Evolutionary conservation across 495 filamentous ascomycete species (phyloP), one percentile per base, ranked within the genome.

Genomic region (Entonaema liquescens): DNA sequence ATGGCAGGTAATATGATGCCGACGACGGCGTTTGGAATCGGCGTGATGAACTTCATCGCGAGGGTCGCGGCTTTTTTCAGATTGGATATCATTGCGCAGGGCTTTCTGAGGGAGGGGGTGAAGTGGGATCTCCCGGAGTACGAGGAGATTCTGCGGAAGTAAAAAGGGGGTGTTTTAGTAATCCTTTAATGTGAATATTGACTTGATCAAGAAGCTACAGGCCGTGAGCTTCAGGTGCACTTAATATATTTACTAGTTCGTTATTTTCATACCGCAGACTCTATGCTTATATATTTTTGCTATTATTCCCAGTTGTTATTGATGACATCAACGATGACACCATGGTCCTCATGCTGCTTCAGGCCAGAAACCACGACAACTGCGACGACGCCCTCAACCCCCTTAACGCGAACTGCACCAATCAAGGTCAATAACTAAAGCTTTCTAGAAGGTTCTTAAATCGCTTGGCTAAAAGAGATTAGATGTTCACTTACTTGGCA

Each of bases 291-390:
- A n/a, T n/a, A 15, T 53, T 53, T 3, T 3, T 3, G 12, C 1
- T 29, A 7, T 71, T 25, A 74, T 61, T 53, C 54, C 77, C 77
- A 82, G 52, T 80, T 83, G 59, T 87, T 85, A 70, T 80, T 78
- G 42, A 94, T 79, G 7, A 86, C 86, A 77, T 92, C 87, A 2
- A 91, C 85, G 66, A 93, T 86, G 49, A 93, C 87, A 40, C 85
- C 85, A 82, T 95, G 92, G 79, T 93, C 91, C 78, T 93, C 86
- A 76, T 92, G 85, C 79, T 92, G 90, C 81, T 87, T 89, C 79
- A 94, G 79, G 56, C 91, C 92, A 77, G 88, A 90, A 11, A 94
- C 90, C 19, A 93, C 89, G 47, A 93, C 85, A 3, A 92, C 89
- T 1, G 85, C 91, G 40, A 93, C 87, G 21, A 93, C 71, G 0